Evolutionary conservation across 352 stramenopile species (phyloP), one percentile per base, ranked within the genome.

Genomic region (Albugo candida): DNA sequence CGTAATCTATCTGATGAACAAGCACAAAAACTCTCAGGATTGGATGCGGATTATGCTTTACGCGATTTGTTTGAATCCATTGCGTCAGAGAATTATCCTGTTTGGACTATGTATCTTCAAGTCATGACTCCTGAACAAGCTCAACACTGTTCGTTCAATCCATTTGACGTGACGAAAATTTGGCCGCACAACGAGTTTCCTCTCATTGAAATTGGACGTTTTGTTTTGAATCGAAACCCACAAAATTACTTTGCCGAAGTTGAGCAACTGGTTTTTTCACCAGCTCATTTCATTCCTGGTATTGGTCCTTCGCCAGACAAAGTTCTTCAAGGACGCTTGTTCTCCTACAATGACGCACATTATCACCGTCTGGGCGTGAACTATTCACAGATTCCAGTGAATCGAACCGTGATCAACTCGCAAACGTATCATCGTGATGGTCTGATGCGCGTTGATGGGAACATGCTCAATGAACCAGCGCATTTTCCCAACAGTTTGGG

Each of bases 201-300:
- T 11, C 73, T 95, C 10, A 61, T 70, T 37, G 72, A 95, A 56
- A 67, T 96, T 14, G 86, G 86, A 0, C 56, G 65, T 11, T 61
- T 96, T 17, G 82, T 93, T 24, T 65, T 96, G 5, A 94, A 96
- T 65, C 64, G 75, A 42, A 96, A 96, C 56, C 85, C 86, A 17
- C 61, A 67, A 34, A 94, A 96, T 60, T 96, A 96, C 64, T 94
- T 94, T 54, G 80, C 80, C n/a, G 81, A 96, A 60, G 76, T 96
- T 5, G 86, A 96, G 64, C 86, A 96, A 52, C 54, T 93, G 8
- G 84, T 85, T 8, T 95, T 96, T 61, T 78, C 73, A 6, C 86
- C 86, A n/a, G 72, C 74, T 24, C 77, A 96, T 55, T 68, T 96
- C 58, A 71, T 96, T 34, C 83, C 85, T 1, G 84, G 85, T n/a